phyloP scores from a whole-genome alignment of 768 basidiomycete genomes.

The Boletus barrowsii region DNA sequence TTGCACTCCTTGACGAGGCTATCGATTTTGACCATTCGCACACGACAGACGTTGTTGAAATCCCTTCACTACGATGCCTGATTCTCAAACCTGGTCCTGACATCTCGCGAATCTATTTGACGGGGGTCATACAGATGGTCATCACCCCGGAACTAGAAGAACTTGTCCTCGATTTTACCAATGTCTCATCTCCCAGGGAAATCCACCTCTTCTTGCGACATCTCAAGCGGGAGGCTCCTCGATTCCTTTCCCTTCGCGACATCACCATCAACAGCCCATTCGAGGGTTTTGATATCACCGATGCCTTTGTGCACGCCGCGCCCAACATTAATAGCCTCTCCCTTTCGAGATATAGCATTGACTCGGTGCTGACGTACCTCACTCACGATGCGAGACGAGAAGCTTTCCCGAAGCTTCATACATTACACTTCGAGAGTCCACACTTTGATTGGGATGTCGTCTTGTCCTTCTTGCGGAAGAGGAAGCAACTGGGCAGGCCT shows the following conservation, averaged over 20 bases:
- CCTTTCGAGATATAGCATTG: conserved; percentile 24
- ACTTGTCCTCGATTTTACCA: conserved; percentile 25
- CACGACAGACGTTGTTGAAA: conserved; percentile 8
- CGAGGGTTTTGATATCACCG: conserved; percentile 21
- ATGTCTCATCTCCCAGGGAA: conserved; percentile 25
- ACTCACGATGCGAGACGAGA: conserved; percentile 26
- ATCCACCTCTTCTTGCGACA: conserved; percentile 27
- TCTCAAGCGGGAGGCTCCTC: conserved; percentile 26
- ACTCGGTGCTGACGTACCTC: conserved; percentile 25
- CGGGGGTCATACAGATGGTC: conserved; percentile 21
- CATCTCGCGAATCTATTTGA: conserved; percentile 28
- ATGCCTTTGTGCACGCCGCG: conserved; percentile 23
- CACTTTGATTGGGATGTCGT: conserved; percentile 30
- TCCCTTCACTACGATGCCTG: conserved; percentile 20
- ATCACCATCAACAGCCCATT: conserved; percentile 24
- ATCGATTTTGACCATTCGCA: conserved; percentile 25
- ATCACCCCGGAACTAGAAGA: conserved; percentile 24
- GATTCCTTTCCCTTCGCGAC: conserved; percentile 24
- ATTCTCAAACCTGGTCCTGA: conserved; percentile 25
- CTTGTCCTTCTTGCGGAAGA: conserved; percentile 25
- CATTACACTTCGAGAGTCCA: conserved; percentile 20
- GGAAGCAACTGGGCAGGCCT: conserved; percentile 19
- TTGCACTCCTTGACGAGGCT: conserved; percentile 25
- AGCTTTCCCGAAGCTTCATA: conserved; percentile 22
- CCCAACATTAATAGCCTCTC: conserved; percentile 24